Evolutionary conservation across 208 protist species (phyloP), one percentile per base, ranked within the genome.

Genomic region (Acanthamoeba royreba): DNA sequence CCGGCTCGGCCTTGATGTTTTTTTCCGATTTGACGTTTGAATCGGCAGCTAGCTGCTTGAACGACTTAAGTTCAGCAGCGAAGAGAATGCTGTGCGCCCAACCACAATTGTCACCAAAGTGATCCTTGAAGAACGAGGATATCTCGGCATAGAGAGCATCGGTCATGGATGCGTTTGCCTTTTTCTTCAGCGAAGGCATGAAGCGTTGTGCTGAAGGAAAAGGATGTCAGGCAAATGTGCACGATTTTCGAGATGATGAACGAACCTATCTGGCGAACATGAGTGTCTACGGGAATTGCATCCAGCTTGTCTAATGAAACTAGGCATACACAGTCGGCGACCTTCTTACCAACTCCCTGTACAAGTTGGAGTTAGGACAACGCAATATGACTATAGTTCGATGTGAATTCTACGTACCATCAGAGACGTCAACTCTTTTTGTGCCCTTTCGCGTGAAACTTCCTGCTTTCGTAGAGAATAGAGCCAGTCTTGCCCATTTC

Each of bases 321-420:
- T 25, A 97, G 83, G n/a, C 55, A 77, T 2, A 97, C 86, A 61
- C 96, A 97, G 81, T 97, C 96, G 1, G 96, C 96, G 7, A 97
- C 96, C 86, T 95, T 95, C 17, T 15, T 28, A 4, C 92, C 94
- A 25, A 96, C 40, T 15, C 58, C 92, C 33, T 58, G 43, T 28
- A 22, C 28, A n/a, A 17, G 5, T 28, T 9, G 38, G 28, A 53
- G 43, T 7, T 2, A 25, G 31, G 4, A 19, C 17, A 9, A 4
- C 33, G 19, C 17, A 8, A n/a, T 47, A 2, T n/a, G n/a, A n/a
- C 49, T 35, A 35, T 47, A 72, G 66, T 94, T 9, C 46, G 72
- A 40, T 93, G 22, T 4, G 38, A n/a, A n/a, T n/a, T n/a, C n/a
- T 93, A 22, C 88, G 92, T 77, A 92, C 94, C 85, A 93, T 92